Percentiles rank a stretch among this genome's conserved stretches.
phyloP scores from a whole-genome alignment of 2,329 filamentous ascomycete genomes.

The Neoarthrinium moseri region DNA sequence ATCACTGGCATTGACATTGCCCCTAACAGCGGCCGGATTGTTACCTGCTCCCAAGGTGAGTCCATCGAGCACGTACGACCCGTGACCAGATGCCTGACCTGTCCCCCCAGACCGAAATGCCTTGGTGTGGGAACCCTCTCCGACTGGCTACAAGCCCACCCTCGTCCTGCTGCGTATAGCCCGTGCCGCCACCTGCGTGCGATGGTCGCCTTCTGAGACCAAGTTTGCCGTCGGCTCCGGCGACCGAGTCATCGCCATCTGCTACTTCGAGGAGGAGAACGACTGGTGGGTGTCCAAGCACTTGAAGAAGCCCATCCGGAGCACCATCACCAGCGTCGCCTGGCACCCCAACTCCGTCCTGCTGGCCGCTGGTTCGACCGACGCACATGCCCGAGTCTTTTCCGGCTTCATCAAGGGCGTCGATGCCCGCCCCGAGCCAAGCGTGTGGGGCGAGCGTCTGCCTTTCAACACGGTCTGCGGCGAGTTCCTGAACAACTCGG shows the following conservation, averaged over 20 bases:
- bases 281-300: conserved; percentile 99
- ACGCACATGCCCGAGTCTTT: conserved; percentile 93
- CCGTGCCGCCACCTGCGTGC: conserved; percentile 91
- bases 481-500: conserved; percentile 93
- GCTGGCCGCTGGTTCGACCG: conserved; percentile 91
- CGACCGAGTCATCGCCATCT: conserved; percentile 91
- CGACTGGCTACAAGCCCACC: conserved; percentile 91
- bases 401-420: conserved; percentile 96
- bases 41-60: conserved; percentile 94
- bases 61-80: neutral
- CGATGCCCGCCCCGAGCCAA: conserved; percentile 80
- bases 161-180: conserved; percentile 96
- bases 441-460: conserved; percentile 89
- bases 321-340: conserved; percentile 89
- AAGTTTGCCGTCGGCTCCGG: conserved; percentile 98
- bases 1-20: conserved; percentile 97
- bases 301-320: conserved; percentile 97
- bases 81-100: neutral
- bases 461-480: conserved; percentile 99
- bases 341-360: conserved; percentile 99
- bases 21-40: conserved; percentile 84
- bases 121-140: conserved; percentile 95
- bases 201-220: conserved; percentile 94
- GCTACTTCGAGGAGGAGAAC: conserved; percentile 99
- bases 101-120: conserved; percentile 74